Evolutionary conservation across 306 rosid species (phyloP), one percentile per base, ranked within the genome.

Genomic region (Cucurbita ficifolia): DNA sequence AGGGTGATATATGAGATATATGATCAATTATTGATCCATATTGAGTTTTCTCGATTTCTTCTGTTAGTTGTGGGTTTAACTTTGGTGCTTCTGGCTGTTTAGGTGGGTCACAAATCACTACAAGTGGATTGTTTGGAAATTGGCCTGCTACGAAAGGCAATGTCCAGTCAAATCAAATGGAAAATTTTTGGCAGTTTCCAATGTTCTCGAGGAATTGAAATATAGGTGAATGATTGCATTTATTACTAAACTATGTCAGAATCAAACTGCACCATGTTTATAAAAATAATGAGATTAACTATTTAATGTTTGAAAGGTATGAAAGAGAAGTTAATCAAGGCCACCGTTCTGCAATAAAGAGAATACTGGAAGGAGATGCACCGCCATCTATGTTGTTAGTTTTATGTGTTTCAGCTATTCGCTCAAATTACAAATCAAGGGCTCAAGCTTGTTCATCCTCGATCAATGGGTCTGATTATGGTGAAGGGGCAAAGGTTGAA

Each of bases 111-210:
- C 54, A 22, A 93, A 90, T 86, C 98, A 90, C 82, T 90, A 84
- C 90, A 88, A 86, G 79, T 90, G 97, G 98, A 86, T 90, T 79
- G 87, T 90, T 65, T 93, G 98, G 98, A 93, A 93, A 79, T 83
- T 93, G 76, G 94, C 94, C 74, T 90, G 92, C 78, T 90, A 93
- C 49, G 97, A 86, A 79, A 84, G 96, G 83, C 85, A 79, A 79
- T 72, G 79, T 82, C 76, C 92, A 22, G 79, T 86, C 55, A 79
- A 83, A 57, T 78, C 83, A 59, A 83, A 69, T 51, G 86, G 90
- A 81, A 87, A 78, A 0, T 78, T 90, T 79, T 80, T 93, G 76
- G 82, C 88, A 19, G 76, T 81, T 53, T 80, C 85, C 72, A 93
- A 93, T 79, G 96, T 93, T 51, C 87, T 88, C 2, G 97, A 90